Base-by-base conservation (phyloP, 306 rosid genomes). In the Quercus robur region DNA sequence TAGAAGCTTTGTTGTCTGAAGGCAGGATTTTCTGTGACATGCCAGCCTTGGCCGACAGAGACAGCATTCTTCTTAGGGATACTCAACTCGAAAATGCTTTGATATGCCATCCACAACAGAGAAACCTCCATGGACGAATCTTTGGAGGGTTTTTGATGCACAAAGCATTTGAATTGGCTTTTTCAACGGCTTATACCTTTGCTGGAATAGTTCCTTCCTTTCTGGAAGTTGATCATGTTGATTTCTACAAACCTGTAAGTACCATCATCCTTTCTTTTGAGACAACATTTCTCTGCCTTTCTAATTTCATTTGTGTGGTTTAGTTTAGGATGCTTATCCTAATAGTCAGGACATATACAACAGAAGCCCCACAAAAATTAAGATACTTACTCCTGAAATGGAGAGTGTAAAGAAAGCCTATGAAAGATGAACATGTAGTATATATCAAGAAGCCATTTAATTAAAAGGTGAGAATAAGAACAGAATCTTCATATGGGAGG, bases 91-190 rank as follows among this genome's bases (percentile, higher is more conserved):
- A 92, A 75, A 94, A 90, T 81, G 84, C 98, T 28, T 85, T 96
- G 71, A 85, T 96, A 72, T 96, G 99, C 87, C 98, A 93, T 71
- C 97, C 99, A 18, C 99, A 96, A 78, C 99, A 93, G 81, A 90
- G 99, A 87, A 96, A 96, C 85, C 91, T 96, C 56, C 94, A 96
- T 75, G 99, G 99, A 75, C 89, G 98, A 78, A 91, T 96, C 78
- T 96, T 96, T 14, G 99, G 99, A 82, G 98, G 99, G 57, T 93
- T 96, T 83, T 71, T 96, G 86, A 91, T 96, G 99, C 97, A 96
- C 79, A 88, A 94, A 26, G 99, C 99, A 15, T 91, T 90, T 75
- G 99, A 93, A 77, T 86, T 96, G 88, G 98, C 99, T 63, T 93
- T 96, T 86, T 88, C 99, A 25, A 93, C 99, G 2, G 89, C 99